Percentiles rank a stretch among this genome's conserved stretches.
These are phyloP conservation scores for Pseudopithomyces chartarum DNA, from an alignment of 2,329 filamentous ascomycete species.

Conservation along the genomic window DNA sequence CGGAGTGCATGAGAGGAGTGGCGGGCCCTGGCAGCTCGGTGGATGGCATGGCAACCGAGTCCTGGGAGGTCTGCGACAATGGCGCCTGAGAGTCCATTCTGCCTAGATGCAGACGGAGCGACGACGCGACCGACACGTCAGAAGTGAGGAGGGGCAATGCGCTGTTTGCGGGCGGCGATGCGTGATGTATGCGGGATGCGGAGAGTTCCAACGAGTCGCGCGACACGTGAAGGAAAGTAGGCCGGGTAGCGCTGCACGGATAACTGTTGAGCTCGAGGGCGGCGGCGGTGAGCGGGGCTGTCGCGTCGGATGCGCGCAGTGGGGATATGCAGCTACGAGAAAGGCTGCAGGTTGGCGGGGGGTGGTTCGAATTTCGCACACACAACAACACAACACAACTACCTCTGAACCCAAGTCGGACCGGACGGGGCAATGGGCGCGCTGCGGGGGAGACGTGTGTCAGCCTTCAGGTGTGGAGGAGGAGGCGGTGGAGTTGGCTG, in stretches of 20 bases:
- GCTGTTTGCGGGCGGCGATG: conserved; percentile 11
- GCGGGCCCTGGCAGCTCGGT: conserved; percentile 34
- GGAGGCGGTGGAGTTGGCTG: conserved; percentile 1
- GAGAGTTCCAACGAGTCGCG: conserved; percentile 13
- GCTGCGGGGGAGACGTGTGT: conserved; percentile 16
- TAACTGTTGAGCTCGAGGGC: conserved; percentile 12
- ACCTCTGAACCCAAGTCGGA: conserved; percentile 14
- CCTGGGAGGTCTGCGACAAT: conserved; percentile 31
- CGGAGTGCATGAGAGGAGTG: conserved; percentile 28
- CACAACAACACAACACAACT: conserved; percentile 17
- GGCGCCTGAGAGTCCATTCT: conserved; percentile 37
- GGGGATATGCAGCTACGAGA: conserved; percentile 7
- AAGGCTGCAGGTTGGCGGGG: not conserved
- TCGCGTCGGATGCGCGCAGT: conserved; percentile 23
- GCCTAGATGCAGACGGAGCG: conserved; percentile 26
- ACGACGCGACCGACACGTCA: conserved; percentile 34
- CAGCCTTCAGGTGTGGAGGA: conserved; percentile 7
- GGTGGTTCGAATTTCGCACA: conserved; percentile 12
- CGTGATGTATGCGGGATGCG: conserved; percentile 10
- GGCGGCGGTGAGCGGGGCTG: conserved; percentile 17
- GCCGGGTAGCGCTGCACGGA: conserved; percentile 10
- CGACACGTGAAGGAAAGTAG: conserved; percentile 10
- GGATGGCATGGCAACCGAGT: conserved; percentile 34
- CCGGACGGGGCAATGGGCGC: conserved; percentile 4
- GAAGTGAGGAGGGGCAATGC: conserved; percentile 20